Conservation (phyloP, 768 basidiomycete species). For the Pleurotus sapidus region DNA sequence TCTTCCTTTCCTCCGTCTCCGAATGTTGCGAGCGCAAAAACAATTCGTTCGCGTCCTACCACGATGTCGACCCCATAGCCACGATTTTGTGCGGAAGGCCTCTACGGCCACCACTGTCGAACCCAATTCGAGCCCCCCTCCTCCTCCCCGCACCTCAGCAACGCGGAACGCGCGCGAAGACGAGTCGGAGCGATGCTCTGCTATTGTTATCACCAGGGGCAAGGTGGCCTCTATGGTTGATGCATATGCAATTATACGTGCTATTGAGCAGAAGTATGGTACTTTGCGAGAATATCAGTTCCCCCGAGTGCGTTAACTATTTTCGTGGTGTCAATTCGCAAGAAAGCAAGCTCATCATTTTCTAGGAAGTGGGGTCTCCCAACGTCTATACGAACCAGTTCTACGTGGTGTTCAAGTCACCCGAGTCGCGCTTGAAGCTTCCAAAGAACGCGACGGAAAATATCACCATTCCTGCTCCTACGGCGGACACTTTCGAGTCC, state of each 20-base stretch:
- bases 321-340: background rate
- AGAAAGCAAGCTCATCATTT: background rate
- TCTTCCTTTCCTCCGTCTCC: background rate
- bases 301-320: constrained; percentile 31
- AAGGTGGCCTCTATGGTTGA: constrained; percentile 45
- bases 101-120: background rate
- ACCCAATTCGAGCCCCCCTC: too few species aligned
- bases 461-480: constrained; percentile 24
- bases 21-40: constrained; percentile 5
- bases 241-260: constrained; percentile 48
- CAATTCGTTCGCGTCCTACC: background rate
- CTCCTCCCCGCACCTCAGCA: background rate
- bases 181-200: constrained; percentile 19
- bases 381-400: constrained; percentile 40
- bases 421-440: constrained; percentile 35
- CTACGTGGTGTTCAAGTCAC: constrained; percentile 43
- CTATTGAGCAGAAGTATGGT: constrained; percentile 55
- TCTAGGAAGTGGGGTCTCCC: constrained; percentile 46
- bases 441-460: constrained; percentile 20
- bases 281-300: constrained; percentile 40
- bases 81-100: background rate
- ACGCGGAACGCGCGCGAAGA: background rate
- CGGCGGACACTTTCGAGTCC: constrained; percentile 4
- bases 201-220: constrained; percentile 38
- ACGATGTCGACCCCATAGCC: background rate